phyloP scores from a whole-genome alignment of 441 rosid genomes.

The Isatis lusitanica region DNA sequence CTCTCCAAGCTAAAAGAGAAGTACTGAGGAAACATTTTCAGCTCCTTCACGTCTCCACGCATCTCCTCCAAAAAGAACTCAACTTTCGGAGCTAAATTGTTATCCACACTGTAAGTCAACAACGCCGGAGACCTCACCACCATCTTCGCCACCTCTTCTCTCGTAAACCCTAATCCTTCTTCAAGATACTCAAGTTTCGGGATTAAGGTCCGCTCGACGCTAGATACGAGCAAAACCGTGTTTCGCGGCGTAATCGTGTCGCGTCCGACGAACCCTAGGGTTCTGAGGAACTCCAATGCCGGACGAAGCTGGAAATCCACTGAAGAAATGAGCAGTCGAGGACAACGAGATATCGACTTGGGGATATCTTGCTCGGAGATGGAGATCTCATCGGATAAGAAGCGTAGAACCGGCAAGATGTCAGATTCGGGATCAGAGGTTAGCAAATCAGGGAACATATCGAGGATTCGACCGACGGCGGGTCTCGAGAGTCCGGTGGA shows the following conservation, averaged over 20 bases:
- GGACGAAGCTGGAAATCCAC: constrained; percentile 59
- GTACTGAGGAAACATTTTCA: constrained; percentile 78
- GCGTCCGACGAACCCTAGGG: constrained; percentile 59
- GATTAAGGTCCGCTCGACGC: constrained; percentile 53
- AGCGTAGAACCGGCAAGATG: constrained; percentile 55
- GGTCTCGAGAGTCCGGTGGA: constrained; percentile 62
- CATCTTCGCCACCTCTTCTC: constrained; percentile 59
- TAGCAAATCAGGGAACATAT: constrained; percentile 62
- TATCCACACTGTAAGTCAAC: constrained; percentile 65
- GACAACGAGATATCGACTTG: constrained; percentile 65
- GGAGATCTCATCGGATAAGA: constrained; percentile 60
- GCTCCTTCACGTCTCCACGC: constrained; percentile 59
- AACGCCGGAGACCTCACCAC: constrained; percentile 73
- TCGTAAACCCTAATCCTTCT: constrained; percentile 53
- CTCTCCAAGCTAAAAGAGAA: constrained; percentile 86
- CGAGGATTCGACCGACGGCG: constrained; percentile 69
- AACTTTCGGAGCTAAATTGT: constrained; percentile 65
- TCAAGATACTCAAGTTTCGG: constrained; percentile 61
- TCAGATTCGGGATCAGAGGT: constrained; percentile 57
- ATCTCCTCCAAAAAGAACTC: constrained; percentile 61
- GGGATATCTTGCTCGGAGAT: constrained; percentile 49
- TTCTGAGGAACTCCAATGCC: constrained; percentile 45
- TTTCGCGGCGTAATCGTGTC: constrained; percentile 48
- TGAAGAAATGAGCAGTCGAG: constrained; percentile 56
- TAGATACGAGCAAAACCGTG: constrained; percentile 63